These are phyloP conservation scores for Neurospora cerealis DNA, from an alignment of 495 filamentous ascomycete genomes.

Conservation along the genomic window DNA sequence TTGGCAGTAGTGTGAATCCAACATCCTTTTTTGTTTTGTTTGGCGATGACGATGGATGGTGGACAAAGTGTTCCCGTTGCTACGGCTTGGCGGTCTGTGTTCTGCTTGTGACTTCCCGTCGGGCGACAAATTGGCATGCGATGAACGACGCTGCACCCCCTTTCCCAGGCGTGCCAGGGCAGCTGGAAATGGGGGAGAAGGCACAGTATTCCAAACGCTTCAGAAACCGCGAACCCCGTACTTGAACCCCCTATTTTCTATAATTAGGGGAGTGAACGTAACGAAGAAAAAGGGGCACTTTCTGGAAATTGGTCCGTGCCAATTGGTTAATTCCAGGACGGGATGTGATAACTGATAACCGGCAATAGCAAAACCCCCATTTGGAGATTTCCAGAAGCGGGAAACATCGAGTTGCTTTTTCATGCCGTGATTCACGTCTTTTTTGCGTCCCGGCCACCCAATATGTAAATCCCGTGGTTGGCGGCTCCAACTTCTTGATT, in stretches of 20 bases:
- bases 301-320: background rate
- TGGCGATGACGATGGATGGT: background rate
- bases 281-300: background rate
- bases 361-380: background rate
- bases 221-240: background rate
- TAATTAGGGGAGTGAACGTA: background rate
- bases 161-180: background rate
- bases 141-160: background rate
- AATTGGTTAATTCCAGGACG: background rate
- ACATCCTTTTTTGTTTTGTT: background rate
- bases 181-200: background rate
- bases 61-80: background rate
- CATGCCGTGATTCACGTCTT: background rate
- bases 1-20: background rate
- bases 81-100: background rate
- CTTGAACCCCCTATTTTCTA: background rate
- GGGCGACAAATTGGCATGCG: background rate
- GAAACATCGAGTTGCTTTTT: background rate
- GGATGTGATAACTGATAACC: background rate
- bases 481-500: background rate
- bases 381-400: background rate
- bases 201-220: background rate
- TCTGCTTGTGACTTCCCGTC: background rate
- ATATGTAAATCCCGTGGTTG: background rate
- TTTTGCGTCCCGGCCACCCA: background rate